phyloP scores from a whole-genome alignment of 345 rosid species.

The Boechera retrofracta region DNA sequence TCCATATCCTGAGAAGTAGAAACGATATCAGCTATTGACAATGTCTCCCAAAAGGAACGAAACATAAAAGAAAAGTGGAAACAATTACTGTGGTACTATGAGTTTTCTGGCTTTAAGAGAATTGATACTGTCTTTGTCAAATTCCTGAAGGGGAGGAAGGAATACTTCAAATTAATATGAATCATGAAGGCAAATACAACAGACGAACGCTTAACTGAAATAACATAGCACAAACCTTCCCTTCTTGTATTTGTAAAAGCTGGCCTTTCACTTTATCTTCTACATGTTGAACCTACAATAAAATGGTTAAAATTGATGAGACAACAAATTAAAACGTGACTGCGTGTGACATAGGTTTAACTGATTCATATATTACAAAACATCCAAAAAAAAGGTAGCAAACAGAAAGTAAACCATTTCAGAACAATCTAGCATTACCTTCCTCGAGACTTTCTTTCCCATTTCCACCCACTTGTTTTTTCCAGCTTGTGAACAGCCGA shows the following conservation, averaged over 20 bases:
- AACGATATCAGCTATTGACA: background rate
- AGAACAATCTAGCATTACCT: constrained; percentile 51
- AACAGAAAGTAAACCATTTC: background rate
- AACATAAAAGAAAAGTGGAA: constrained; percentile 17
- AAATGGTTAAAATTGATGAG: background rate
- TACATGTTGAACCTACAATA: constrained; percentile 67
- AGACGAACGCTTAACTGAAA: background rate
- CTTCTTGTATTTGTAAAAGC: constrained; percentile 63
- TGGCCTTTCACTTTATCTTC: constrained; percentile 70
- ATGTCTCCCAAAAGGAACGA: background rate
- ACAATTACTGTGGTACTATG: constrained; percentile 64
- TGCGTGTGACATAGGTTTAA: background rate
- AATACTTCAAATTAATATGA: background rate
- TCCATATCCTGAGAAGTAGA: constrained; percentile 34
- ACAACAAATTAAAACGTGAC: background rate
- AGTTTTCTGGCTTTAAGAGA: constrained; percentile 85
- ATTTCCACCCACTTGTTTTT: constrained; percentile 86
- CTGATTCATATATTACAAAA: background rate
- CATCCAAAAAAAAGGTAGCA: background rate
- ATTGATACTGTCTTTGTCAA: constrained; percentile 59
- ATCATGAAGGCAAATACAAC: background rate
- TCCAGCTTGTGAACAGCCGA: constrained; percentile 75
- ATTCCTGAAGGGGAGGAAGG: constrained; percentile 52
- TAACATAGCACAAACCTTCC: constrained; percentile 51
- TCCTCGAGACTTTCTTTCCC: constrained; percentile 79